Base-by-base conservation (phyloP, 2,329 filamentous ascomycete species). In the Stachybotrys elegans region DNA sequence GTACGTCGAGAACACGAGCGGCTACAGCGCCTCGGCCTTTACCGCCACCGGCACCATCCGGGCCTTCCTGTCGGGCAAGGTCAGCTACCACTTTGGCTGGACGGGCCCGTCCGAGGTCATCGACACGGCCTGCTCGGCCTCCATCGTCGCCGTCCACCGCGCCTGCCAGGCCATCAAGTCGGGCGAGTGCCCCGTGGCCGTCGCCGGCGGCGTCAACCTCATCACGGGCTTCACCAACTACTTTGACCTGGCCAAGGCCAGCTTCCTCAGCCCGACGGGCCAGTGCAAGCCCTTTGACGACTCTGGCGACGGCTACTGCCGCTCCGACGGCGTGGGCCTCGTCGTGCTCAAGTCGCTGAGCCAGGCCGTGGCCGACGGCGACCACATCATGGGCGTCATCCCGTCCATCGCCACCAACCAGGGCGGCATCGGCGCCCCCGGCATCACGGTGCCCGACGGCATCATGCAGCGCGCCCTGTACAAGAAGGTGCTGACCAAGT, bases 291-390 rank as follows among this genome's bases (percentile, higher is more conserved):
- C 60, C 0, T 63, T 59, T 21, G 58, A 60, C 20, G 52, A 46
- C 3, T 11, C 16, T 1, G 61, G 56, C 4, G 65, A 73, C 46
- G 77, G 76, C 0, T 80, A 79, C 48, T 73, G 67, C 8, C 63
- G 75, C 3, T 72, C 68, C 1, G 76, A 81, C 37, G 76, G 71
- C 0, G 56, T 65, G 4, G 70, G 55, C 0, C 51, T 62, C 1
- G 48, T 79, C 0, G 49, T 76, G 1, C 48, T 81, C 1, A 79
- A 79, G 57, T 60, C 52, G 2, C 57, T 78, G 0, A 57, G 63
- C 13, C 67, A 73, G 51, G 78, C 78, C 4, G 43, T 70, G 17
- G 65, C 63, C 2, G 76, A 80, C 39, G 71, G 72, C 3, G 73
- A 81, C 48, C 60, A 60, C 4, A 69, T 80, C 25, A 46, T 70